Conservation (phyloP, 2,329 filamentous ascomycete genomes). For the Pezicula neosporulosa region DNA sequence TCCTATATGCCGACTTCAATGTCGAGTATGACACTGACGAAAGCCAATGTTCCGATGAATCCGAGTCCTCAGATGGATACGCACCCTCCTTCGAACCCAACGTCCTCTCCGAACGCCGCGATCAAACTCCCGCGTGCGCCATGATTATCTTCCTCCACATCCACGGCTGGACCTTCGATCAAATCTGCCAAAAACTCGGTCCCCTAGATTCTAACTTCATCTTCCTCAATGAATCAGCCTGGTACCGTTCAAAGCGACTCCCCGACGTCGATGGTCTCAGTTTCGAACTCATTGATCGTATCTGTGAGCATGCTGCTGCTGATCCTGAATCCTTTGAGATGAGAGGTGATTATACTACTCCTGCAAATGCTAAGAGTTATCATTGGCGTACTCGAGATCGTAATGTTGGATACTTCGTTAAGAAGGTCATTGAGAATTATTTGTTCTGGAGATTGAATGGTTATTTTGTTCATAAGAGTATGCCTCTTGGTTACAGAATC, state of each 20-base stretch:
- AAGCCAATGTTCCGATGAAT: neutral
- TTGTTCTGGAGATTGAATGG: neutral
- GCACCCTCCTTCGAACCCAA: neutral
- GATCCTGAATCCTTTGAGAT: neutral
- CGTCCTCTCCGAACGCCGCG: neutral
- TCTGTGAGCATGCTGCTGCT: neutral
- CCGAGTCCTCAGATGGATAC: neutral
- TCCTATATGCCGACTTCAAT: no score
- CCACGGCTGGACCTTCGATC: neutral
- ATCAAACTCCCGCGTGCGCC: neutral
- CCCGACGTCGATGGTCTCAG: neutral
- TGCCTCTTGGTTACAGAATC: no score
- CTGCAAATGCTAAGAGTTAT: neutral
- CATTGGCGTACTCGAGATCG: neutral
- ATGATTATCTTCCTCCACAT: neutral
- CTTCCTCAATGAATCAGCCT: neutral
- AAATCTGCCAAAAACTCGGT: neutral
- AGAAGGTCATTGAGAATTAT: neutral
- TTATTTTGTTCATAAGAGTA: no score
- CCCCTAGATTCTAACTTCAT: neutral
- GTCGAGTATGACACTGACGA: neutral
- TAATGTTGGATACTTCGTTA: neutral
- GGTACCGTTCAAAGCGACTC: neutral
- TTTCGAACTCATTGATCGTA: neutral
- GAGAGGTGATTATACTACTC: neutral